Base-by-base conservation (phyloP, 2,329 filamentous ascomycete species). In the Hymenoscyphus fructigenus region DNA sequence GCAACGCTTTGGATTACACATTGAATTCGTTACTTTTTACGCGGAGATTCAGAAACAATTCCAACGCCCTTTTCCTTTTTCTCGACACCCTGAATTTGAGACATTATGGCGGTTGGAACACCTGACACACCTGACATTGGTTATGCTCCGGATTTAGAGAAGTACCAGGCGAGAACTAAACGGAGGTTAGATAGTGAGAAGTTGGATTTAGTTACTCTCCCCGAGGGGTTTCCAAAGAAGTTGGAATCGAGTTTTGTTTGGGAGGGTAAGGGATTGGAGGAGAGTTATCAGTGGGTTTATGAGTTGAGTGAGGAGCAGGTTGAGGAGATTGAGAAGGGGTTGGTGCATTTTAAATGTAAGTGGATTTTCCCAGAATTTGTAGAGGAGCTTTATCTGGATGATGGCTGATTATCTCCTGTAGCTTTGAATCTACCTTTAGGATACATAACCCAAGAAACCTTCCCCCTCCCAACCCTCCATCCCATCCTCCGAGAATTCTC, bases 51-150 rank as follows among this genome's bases (percentile, higher is more conserved):
- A 41, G 17, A 41, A 41, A n/a, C 4, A n/a, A 47, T 4, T 9
- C 3, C 3, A 47, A 47, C 41, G 17, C n/a, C 5, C 9, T 20
- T 47, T 47, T 20, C 17, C n/a, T 47, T 47, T 44, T 44, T 20
- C 20, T n/a, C 41, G 17, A 20, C 3, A 47, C 20, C 4, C 5
- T 9, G 15, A 17, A 10, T 26, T 5, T 12, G n/a, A 50, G n/a
- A 50, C 6, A 20, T 9, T 10, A 50, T 50, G 44, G 44, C 58
- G 32, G 59, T 34, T 59, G 61, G 58, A 60, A 57, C 87, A 69
- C 85, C 86, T 0, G 85, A 88, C 68, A 57, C 87, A 69, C 85
- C 86, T 0, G 85, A 88, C 68, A 88, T 88, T 63, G 76, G 76
- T 1, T 88, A 88, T 71, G 77, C 80, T 1, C 85, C 86, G 0